A percentile compares a stretch with the other conserved stretches of the same genome.
phyloP scores from a whole-genome alignment of 2,329 filamentous ascomycete species.

The Chrysoporthe deuterocubensis region DNA sequence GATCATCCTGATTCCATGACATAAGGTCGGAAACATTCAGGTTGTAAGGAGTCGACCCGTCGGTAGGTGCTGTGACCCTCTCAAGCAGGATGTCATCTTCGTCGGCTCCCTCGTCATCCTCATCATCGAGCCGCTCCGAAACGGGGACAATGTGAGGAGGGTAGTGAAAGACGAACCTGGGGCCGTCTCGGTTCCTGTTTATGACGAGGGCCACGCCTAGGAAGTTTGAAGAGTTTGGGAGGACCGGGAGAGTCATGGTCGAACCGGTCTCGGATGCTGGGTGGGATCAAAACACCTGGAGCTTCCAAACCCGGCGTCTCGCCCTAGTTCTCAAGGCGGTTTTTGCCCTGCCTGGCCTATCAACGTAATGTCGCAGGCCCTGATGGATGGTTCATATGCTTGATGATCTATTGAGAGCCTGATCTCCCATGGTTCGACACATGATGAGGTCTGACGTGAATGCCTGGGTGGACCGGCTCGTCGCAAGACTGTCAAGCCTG shows the following conservation, averaged over 20 bases:
- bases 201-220: conserved; percentile 76
- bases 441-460: neutral
- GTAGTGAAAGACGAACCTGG: conserved; percentile 85
- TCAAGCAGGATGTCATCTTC: conserved; percentile 58
- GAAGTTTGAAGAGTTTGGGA: conserved; percentile 59
- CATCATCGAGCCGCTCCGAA: conserved; percentile 41
- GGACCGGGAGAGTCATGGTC: conserved; percentile 52
- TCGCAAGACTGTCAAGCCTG: neutral
- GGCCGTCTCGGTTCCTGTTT: conserved; percentile 75
- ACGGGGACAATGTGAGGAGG: conserved; percentile 61
- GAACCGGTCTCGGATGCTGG: conserved; percentile 2
- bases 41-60: conserved; percentile 35
- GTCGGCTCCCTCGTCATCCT: conserved; percentile 45
- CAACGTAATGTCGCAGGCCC: neutral
- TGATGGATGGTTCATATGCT: neutral
- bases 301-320: too few relatives aligned
- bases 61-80: conserved; percentile 46
- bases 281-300: neutral
- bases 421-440: neutral
- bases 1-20: conserved; percentile 57
- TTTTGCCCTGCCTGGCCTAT: too few relatives aligned
- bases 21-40: conserved; percentile 45
- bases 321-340: too few relatives aligned
- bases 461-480: neutral
- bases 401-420: neutral